phyloP scores from a whole-genome alignment of 73 alveolate genomes.

The Stentor coeruleus region DNA sequence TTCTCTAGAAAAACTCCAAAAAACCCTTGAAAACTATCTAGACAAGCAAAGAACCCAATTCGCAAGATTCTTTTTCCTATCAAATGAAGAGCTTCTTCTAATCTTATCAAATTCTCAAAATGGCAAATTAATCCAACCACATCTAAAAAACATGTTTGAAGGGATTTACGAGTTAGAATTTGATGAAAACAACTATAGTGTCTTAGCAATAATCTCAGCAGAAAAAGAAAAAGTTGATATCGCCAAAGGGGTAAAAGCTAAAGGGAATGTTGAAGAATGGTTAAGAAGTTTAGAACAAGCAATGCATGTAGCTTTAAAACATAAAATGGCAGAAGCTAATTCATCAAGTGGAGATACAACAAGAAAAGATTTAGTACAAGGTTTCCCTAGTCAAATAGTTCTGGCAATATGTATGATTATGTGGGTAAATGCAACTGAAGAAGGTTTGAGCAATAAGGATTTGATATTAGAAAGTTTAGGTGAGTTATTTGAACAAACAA shows the following conservation, averaged over 20 bases:
- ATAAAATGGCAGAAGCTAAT: slow-evolving; percentile 60
- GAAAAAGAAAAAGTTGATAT: slow-evolving; percentile 81
- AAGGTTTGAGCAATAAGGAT: no score
- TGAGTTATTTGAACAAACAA: slow-evolving; percentile 50
- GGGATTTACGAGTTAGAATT: slow-evolving; percentile 82
- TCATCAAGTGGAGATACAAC: slow-evolving; percentile 61
- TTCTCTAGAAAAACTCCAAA: slow-evolving; percentile 83
- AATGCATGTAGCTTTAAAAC: slow-evolving; percentile 68
- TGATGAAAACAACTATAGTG: slow-evolving; percentile 60
- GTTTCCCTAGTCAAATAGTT: slow-evolving; percentile 67
- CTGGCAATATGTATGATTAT: slow-evolving; percentile 66
- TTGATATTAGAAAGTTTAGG: no score
- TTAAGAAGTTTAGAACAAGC: slow-evolving; percentile 62
- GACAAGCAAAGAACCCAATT: slow-evolving; percentile 91
- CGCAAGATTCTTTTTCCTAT: slow-evolving; percentile 93
- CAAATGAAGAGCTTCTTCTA: slow-evolving; percentile 90
- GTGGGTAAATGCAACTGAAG: slow-evolving; percentile 71
- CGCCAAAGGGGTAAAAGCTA: slow-evolving; percentile 54
- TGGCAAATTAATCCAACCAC: slow-evolving; percentile 82
- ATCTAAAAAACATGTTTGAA: slow-evolving; percentile 93
- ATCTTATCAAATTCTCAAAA: slow-evolving; percentile 92
- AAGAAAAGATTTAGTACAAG: slow-evolving; percentile 75
- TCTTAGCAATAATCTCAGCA: slow-evolving; percentile 70
- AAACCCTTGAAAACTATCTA: slow-evolving; percentile 80
- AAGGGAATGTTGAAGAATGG: slow-evolving; percentile 82